Evolutionary conservation across 352 stramenopile genomes (phyloP).

Genomic region (Globisporangium takayamanum): DNA sequence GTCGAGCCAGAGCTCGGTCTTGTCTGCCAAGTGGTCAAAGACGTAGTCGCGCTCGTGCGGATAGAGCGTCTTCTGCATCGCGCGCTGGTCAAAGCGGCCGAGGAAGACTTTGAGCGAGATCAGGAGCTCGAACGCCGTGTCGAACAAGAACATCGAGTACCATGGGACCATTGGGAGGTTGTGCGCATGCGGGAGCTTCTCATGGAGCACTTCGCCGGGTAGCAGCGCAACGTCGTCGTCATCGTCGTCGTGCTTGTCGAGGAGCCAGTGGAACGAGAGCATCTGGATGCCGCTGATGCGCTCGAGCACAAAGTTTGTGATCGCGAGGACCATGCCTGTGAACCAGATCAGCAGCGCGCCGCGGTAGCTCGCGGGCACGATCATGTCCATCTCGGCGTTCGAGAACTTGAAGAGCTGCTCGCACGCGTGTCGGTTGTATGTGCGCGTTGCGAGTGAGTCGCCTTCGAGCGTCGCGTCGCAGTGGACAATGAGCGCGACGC

Average conservation of each 20-base stretch:
- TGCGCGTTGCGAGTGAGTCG: conserved; percentile 10
- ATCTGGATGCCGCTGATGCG: conserved; percentile 73
- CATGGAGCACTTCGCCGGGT: conserved; percentile 34
- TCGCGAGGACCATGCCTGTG: conserved; percentile 68
- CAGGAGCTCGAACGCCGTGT: conserved; percentile 89
- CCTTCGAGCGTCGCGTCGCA: conserved; percentile 60
- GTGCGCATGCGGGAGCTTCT: conserved; percentile 62
- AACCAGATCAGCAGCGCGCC: conserved; percentile 82
- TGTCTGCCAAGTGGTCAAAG: conserved; percentile 75
- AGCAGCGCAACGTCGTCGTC: conserved; percentile 34
- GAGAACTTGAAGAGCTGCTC: conserved; percentile 74
- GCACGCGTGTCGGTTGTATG: conserved; percentile 76
- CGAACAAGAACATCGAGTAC: conserved; percentile 92
- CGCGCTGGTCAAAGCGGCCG: conserved; percentile 85
- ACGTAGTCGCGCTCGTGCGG: conserved; percentile 64
- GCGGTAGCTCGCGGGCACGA: conserved; percentile 73
- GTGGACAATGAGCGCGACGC: conserved; percentile 76
- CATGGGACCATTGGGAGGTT: conserved; percentile 90
- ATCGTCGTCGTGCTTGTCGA: conserved; percentile 32
- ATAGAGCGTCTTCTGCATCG: conserved; percentile 85
- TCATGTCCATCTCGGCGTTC: conserved; percentile 35
- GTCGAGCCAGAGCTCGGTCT: conserved; percentile 89
- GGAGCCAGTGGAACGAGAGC: conserved; percentile 77
- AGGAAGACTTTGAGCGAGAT: conserved; percentile 93
- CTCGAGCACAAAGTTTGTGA: conserved; percentile 82